These are phyloP conservation scores for Aspergillus sp. DNA, from an alignment of 2,329 filamentous ascomycete genomes.

Conservation along the genomic window DNA sequence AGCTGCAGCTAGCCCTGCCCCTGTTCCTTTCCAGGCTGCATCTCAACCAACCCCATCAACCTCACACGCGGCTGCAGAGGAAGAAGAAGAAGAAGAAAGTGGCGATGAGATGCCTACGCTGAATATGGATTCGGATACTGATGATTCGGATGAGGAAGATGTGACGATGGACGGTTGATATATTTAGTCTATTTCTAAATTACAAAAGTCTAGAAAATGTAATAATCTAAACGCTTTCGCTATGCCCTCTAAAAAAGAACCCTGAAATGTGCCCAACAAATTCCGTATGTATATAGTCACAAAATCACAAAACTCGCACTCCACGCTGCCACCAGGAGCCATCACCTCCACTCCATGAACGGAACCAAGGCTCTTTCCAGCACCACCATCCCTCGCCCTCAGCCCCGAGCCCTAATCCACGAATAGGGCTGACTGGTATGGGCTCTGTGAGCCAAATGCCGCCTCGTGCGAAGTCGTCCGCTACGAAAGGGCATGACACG, in stretches of 20 bases:
- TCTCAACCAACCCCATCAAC: conserved; percentile 4
- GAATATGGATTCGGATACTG: conserved; percentile 43
- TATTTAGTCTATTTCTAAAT: conserved; percentile 1
- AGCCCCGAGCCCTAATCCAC: conserved; percentile 60
- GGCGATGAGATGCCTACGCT: conserved; percentile 48
- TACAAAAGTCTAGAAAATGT: conserved; percentile 1
- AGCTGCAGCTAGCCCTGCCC: conserved; percentile 3
- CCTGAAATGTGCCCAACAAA: neutral
- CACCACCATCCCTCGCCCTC: conserved; percentile 63
- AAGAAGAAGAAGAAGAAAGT: conserved; percentile 34
- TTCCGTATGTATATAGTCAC: neutral
- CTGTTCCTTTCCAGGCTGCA: conserved; percentile 8
- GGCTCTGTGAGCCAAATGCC: conserved; percentile 81
- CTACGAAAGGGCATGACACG: conserved; percentile 59
- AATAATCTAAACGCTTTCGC: neutral
- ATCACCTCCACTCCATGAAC: conserved; percentile 55
- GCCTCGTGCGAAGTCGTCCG: conserved; percentile 68
- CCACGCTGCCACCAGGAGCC: conserved; percentile 59
- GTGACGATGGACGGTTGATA: conserved; percentile 18
- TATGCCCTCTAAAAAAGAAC: neutral
- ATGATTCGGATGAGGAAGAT: conserved; percentile 39
- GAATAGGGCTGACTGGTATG: conserved; percentile 68
- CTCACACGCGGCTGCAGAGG: conserved; percentile 9
- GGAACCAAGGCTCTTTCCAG: conserved; percentile 54
- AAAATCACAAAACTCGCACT: conserved; percentile 26